phyloP scores from a whole-genome alignment of 768 basidiomycete genomes.

The Xerocomellus amylosporus region DNA sequence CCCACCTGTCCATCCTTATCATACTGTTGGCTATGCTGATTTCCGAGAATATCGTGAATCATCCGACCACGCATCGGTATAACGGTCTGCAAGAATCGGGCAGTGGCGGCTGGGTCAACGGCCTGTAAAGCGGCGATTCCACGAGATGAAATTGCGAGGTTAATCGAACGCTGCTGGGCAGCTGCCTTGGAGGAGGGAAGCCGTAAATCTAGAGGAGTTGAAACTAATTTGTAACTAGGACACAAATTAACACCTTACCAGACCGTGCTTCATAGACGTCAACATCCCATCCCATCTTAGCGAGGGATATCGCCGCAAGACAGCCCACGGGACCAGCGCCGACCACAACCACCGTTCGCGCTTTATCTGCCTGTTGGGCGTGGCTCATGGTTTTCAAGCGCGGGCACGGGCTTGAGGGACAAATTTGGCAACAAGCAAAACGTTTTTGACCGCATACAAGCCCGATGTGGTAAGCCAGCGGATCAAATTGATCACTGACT shows the following conservation, averaged over 20 bases:
- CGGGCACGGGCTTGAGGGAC: not conserved
- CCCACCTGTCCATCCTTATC: conserved; percentile 85
- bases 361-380: not conserved
- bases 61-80: conserved; percentile 96
- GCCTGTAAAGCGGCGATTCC: conserved; percentile 86
- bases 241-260: conserved; percentile 44
- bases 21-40: conserved; percentile 79
- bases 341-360: conserved; percentile 58
- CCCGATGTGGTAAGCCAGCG: conserved; percentile 16
- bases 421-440: too few relatives aligned
- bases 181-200: conserved; percentile 64
- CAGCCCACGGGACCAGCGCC: conserved; percentile 97
- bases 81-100: conserved; percentile 68
- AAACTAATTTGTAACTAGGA: conserved; percentile 11
- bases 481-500: conserved; percentile 14
- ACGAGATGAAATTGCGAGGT: conserved; percentile 91
- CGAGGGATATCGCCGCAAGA: conserved; percentile 80
- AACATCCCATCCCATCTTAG: conserved; percentile 83
- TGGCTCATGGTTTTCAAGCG: conserved; percentile 14
- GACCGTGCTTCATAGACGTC: conserved; percentile 76
- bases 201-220: conserved; percentile 58
- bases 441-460: conserved; percentile 1
- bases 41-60: conserved; percentile 79
- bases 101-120: conserved; percentile 68
- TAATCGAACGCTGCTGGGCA: conserved; percentile 84